These are phyloP conservation scores for Wickerhamomyces kurtzmanii DNA, from an alignment of 805 yeast genomes.

Conservation along the genomic window DNA sequence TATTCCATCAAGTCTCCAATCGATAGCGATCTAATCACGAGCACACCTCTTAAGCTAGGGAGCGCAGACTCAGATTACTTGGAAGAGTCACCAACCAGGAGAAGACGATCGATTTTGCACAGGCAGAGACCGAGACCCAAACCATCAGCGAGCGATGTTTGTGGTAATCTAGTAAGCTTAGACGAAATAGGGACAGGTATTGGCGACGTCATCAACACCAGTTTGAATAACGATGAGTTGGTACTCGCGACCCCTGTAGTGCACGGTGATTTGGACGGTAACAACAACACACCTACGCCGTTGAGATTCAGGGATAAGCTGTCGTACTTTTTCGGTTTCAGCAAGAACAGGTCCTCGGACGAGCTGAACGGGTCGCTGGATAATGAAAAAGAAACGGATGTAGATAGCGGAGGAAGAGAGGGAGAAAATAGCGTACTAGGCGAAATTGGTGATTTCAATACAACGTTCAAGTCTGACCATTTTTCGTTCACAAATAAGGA, in stretches of 20 bases:
- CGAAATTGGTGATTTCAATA: too few relatives aligned
- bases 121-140: neutral
- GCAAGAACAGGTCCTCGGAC: neutral
- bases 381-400: slow-evolving; percentile 1
- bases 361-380: neutral
- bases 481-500: too few relatives aligned
- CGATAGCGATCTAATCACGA: too few relatives aligned
- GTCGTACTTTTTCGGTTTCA: slow-evolving; percentile 3
- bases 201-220: neutral
- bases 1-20: too few relatives aligned
- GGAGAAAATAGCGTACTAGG: neutral
- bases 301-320: slow-evolving; percentile 3
- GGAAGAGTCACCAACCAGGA: too few relatives aligned
- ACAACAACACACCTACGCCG: neutral
- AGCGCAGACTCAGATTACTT: too few relatives aligned
- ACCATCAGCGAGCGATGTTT: neutral
- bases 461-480: too few relatives aligned
- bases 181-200: neutral
- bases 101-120: neutral
- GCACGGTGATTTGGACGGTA: neutral
- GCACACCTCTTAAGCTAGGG: too few relatives aligned
- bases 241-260: too few relatives aligned
- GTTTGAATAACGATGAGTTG: neutral
- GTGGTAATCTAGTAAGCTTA: neutral
- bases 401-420: slow-evolving; percentile 1